Conservation (phyloP, 352 stramenopile species). For the Phytophthora ohioensis region DNA sequence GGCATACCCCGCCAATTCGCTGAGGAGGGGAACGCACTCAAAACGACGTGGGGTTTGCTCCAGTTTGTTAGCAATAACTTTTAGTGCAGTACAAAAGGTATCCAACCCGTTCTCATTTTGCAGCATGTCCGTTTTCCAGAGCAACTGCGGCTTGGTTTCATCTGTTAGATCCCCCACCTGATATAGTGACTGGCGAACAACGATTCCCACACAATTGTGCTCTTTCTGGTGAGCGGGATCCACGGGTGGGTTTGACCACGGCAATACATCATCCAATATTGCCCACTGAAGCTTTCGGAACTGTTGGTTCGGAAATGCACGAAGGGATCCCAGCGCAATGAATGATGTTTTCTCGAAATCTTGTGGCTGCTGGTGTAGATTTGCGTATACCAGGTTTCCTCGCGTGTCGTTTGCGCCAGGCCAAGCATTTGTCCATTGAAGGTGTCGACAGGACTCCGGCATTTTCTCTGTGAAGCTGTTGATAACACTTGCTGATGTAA, state of each 20-base stretch:
- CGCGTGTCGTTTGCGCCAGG: constrained; percentile 37
- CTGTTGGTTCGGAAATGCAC: constrained; percentile 54
- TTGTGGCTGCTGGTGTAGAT: constrained; percentile 23
- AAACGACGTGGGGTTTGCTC: constrained; percentile 4
- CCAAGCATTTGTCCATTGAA: constrained; percentile 58
- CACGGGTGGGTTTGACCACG: constrained; percentile 40
- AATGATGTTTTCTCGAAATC: constrained; percentile 35
- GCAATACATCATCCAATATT: constrained; percentile 48
- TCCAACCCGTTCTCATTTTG: not conserved
- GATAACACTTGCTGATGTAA: constrained; percentile 22
- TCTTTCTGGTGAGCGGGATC: too few species aligned
- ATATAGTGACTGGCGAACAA: constrained; percentile 59
- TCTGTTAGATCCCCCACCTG: constrained; percentile 53
- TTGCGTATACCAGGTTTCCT: constrained; percentile 59
- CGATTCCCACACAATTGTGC: constrained; percentile 27
- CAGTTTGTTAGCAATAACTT: not conserved
- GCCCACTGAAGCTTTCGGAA: constrained; percentile 48
- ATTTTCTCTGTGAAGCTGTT: constrained; percentile 53
- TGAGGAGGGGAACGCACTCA: constrained; percentile 2
- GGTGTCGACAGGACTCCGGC: constrained; percentile 11
- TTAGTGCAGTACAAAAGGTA: not conserved
- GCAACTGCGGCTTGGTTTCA: constrained; percentile 21
- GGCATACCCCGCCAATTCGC: not conserved
- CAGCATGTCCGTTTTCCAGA: constrained; percentile 34
- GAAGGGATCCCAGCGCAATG: constrained; percentile 42